These are phyloP conservation scores for Hypoxylon fuscum DNA, from an alignment of 495 filamentous ascomycete genomes.

Conservation along the genomic window DNA sequence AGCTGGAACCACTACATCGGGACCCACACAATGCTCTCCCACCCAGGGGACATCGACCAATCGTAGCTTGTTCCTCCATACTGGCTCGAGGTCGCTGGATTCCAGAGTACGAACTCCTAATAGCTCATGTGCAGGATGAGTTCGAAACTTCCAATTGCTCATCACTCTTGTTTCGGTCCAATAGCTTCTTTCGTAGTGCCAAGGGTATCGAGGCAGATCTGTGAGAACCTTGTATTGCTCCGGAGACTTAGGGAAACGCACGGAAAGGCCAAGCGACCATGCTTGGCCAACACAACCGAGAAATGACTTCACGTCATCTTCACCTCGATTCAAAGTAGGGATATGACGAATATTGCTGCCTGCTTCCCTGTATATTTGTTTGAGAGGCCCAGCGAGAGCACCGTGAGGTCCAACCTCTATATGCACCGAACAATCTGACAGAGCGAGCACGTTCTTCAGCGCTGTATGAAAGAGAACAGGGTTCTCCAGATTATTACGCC, in stretches of 20 bases:
- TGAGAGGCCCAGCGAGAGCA: conserved; percentile 62
- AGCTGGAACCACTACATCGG: neutral
- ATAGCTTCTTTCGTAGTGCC: conserved; percentile 48
- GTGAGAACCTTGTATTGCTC: too few species aligned
- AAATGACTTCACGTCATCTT: too few species aligned
- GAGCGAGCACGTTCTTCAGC: conserved; percentile 4
- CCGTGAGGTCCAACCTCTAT: conserved; percentile 51
- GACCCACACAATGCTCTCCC: neutral
- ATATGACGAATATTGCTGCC: too few species aligned
- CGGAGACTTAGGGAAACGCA: too few species aligned
- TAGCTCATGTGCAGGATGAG: conserved; percentile 51
- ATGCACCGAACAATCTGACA: too few species aligned
- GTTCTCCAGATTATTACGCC: conserved; percentile 33
- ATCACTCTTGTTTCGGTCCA: conserved; percentile 52
- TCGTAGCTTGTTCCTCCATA: conserved; percentile 43
- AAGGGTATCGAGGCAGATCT: conserved; percentile 48
- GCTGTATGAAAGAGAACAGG: conserved; percentile 45
- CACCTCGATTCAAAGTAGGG: too few species aligned
- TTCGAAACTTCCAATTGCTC: conserved; percentile 50
- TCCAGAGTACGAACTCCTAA: conserved; percentile 49
- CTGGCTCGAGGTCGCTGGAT: conserved; percentile 41
- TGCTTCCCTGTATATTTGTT: too few species aligned
- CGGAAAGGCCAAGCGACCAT: too few species aligned
- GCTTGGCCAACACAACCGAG: too few species aligned
- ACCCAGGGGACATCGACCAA: neutral